phyloP scores from a whole-genome alignment of 352 stramenopile species.

The Plasmopara halstedii region DNA sequence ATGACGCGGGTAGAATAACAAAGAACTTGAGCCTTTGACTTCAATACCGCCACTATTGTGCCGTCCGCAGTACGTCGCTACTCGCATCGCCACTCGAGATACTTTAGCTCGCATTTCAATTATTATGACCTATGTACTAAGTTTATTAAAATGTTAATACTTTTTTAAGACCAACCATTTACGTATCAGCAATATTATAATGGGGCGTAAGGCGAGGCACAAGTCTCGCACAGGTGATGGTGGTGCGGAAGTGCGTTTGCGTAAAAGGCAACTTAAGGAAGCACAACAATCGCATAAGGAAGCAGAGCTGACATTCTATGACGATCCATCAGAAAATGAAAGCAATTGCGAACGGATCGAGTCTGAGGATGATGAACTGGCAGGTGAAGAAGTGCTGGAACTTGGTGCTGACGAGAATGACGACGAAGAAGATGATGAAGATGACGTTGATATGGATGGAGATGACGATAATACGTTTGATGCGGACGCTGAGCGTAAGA shows the following conservation, averaged over 20 bases:
- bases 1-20: constrained; percentile 2
- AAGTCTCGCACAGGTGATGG: constrained; percentile 67
- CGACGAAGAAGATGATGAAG: constrained; percentile 36
- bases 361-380: constrained; percentile 53
- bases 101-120: constrained; percentile 7
- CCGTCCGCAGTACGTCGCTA: constrained; percentile 3
- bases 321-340: constrained; percentile 76
- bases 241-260: constrained; percentile 58
- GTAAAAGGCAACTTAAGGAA: constrained; percentile 54
- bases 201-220: constrained; percentile 70
- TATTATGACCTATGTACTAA: too few species aligned
- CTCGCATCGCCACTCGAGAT: background rate
- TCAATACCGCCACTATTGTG: constrained; percentile 2
- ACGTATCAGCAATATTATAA: constrained; percentile 18
- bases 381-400: constrained; percentile 64
- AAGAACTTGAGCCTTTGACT: background rate
- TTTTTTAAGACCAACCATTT: background rate
- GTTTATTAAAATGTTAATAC: background rate
- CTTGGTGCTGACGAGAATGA: constrained; percentile 42
- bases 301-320: constrained; percentile 77
- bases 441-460: constrained; percentile 33
- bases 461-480: constrained; percentile 50
- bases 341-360: constrained; percentile 41
- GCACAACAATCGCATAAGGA: constrained; percentile 50
- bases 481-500: constrained; percentile 58